These are phyloP conservation scores for Xeromyces bisporus DNA, from an alignment of 495 filamentous ascomycete genomes.

Conservation along the genomic window DNA sequence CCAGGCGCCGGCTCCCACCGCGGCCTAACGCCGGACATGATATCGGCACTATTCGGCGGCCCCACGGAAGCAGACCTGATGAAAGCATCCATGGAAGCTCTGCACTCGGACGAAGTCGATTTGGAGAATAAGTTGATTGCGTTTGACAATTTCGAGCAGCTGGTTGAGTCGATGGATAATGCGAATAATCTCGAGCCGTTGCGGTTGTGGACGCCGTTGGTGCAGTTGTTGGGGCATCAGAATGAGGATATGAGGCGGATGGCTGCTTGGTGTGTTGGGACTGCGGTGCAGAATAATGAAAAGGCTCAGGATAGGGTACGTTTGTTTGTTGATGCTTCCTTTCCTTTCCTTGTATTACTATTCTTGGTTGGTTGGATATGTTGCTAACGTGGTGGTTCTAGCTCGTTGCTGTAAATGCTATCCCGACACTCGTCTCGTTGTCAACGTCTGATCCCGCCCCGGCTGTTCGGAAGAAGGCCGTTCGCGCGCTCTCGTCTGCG, in stretches of 20 bases:
- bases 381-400: conserved; percentile 13
- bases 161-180: conserved; percentile 86
- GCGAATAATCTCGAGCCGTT: conserved; percentile 75
- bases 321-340: not conserved
- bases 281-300: conserved; percentile 89
- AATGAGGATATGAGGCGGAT: conserved; percentile 57
- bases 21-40: conserved; percentile 42
- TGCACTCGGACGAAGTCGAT: conserved; percentile 42
- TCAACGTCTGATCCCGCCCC: conserved; percentile 41
- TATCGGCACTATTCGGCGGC: conserved; percentile 59
- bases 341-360: not conserved
- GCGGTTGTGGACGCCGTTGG: conserved; percentile 63
- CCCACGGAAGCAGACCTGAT: conserved; percentile 84
- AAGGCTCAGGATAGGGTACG: conserved; percentile 58
- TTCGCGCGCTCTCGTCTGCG: conserved; percentile 69
- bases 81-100: conserved; percentile 60
- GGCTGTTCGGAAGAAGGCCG: conserved; percentile 65
- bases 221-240: conserved; percentile 44
- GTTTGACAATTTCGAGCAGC: conserved; percentile 91
- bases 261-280: conserved; percentile 86
- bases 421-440: conserved; percentile 50
- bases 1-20: conserved; percentile 16
- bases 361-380: too few relatives aligned
- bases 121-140: conserved; percentile 69
- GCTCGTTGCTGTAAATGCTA: conserved; percentile 51